A percentile compares a stretch with the other conserved stretches of the same genome.
phyloP scores from a whole-genome alignment of 2,329 filamentous ascomycete species.

The Arthrobotrys megalospora region DNA sequence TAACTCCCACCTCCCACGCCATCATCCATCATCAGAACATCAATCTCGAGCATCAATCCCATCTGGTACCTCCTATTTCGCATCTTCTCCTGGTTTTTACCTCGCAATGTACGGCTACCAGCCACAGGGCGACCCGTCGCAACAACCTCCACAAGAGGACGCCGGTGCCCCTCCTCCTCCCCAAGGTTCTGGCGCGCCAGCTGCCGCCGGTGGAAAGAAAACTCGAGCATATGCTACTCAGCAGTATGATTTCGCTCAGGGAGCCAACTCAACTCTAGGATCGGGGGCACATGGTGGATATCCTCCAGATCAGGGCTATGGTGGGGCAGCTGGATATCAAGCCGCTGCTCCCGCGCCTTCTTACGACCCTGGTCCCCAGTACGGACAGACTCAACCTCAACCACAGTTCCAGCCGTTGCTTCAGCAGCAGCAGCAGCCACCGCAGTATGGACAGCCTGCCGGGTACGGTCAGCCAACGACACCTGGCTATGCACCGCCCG shows the following conservation, averaged over 20 bases:
- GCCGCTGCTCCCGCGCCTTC: conserved; percentile 66
- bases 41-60: conserved; percentile 26
- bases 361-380: conserved; percentile 69
- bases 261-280: conserved; percentile 80
- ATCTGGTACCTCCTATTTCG: conserved; percentile 1
- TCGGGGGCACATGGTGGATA: conserved; percentile 71
- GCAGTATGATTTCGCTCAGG: conserved; percentile 91
- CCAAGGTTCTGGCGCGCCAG: conserved; percentile 62
- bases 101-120: conserved; percentile 68
- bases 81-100: conserved; percentile 29
- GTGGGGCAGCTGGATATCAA: conserved; percentile 67
- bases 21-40: conserved; percentile 19
- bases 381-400: conserved; percentile 65
- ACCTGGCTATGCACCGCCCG: conserved; percentile 74
- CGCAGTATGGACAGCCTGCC: conserved; percentile 42
- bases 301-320: conserved; percentile 70
- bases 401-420: conserved; percentile 67
- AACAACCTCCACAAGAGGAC: conserved; percentile 68
- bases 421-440: conserved; percentile 61
- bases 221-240: conserved; percentile 95
- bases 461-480: conserved; percentile 66
- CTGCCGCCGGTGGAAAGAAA: conserved; percentile 79
- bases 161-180: conserved; percentile 66
- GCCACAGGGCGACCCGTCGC: conserved; percentile 68
- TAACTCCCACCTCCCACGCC: conserved; percentile 26